These are phyloP conservation scores for Ampelocalamus luodianensis DNA, from an alignment of 176 grass and related monocot genomes.

Conservation along the genomic window DNA sequence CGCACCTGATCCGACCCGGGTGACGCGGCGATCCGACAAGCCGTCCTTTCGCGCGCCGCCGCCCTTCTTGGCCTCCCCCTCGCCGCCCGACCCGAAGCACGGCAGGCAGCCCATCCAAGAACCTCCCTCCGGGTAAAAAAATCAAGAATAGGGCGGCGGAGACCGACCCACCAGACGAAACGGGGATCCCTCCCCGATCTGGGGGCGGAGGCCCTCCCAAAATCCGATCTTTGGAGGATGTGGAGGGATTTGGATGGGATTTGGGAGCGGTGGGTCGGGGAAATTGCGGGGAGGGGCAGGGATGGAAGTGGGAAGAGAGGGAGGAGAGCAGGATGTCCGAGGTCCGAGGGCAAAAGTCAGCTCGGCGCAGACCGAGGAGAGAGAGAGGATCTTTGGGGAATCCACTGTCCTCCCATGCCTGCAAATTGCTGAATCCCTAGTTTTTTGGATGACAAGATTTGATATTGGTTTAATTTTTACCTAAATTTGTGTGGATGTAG, in stretches of 20 bases:
- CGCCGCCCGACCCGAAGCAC: slow-evolving; percentile 73
- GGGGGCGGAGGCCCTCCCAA: slow-evolving; percentile 49
- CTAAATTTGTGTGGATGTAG: not conserved
- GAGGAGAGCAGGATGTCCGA: slow-evolving; percentile 33
- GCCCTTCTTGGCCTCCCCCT: slow-evolving; percentile 55
- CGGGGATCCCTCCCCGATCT: slow-evolving; percentile 54
- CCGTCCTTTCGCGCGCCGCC: slow-evolving; percentile 52
- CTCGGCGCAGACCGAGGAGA: slow-evolving; percentile 20
- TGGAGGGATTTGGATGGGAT: slow-evolving; percentile 44
- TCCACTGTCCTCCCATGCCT: not conserved
- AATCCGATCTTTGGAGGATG: slow-evolving; percentile 33
- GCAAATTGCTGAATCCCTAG: not conserved
- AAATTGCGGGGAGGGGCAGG: slow-evolving; percentile 41
- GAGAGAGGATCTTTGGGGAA: slow-evolving; percentile 1
- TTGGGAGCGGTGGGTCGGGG: slow-evolving; percentile 49
- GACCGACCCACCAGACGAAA: slow-evolving; percentile 53
- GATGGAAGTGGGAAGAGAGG: slow-evolving; percentile 19
- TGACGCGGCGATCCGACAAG: slow-evolving; percentile 43
- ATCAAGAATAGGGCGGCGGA: slow-evolving; percentile 36
- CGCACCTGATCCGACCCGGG: slow-evolving; percentile 69
- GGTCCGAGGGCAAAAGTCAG: slow-evolving; percentile 63
- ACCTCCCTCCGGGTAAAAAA: slow-evolving; percentile 1
- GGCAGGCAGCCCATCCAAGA: slow-evolving; percentile 83
- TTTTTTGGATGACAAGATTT: not conserved
- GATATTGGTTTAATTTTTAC: not conserved